Conservation (phyloP, 768 basidiomycete genomes). For the Lactarius pseudohatsudake region DNA sequence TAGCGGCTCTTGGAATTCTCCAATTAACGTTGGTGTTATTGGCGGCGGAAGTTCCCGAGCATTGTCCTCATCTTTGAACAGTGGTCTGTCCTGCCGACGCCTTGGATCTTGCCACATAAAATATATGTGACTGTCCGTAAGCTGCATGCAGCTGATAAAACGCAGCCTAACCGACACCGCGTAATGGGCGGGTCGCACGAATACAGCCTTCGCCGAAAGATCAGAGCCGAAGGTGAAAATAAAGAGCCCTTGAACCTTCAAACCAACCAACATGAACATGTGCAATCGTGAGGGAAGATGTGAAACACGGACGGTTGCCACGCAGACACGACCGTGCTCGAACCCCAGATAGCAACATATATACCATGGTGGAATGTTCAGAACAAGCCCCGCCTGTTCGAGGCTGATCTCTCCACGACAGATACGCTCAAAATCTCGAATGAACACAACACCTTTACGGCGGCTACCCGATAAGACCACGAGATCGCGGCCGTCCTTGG, state of each 20-base stretch:
- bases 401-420: conserved; percentile 13
- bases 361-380: not conserved
- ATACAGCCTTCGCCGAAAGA: not conserved
- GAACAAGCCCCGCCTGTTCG: not conserved
- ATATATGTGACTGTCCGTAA: not conserved
- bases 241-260: conserved; percentile 4
- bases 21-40: not conserved
- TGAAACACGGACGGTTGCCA: conserved; percentile 13
- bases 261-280: not conserved
- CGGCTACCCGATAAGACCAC: conserved; percentile 33
- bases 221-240: conserved; percentile 11
- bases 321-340: conserved; percentile 15
- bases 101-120: not conserved
- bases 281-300: not conserved
- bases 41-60: not conserved
- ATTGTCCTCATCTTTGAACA: conserved; percentile 11
- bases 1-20: too few species aligned
- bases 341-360: conserved; percentile 11
- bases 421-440: conserved; percentile 37
- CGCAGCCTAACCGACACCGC: not conserved
- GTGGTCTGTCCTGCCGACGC: conserved; percentile 6
- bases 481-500: conserved; percentile 37
- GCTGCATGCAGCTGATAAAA: not conserved
- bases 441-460: conserved; percentile 31
- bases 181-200: not conserved